phyloP scores from a whole-genome alignment of 495 filamentous ascomycete species.

The Penicillium alfredii region DNA sequence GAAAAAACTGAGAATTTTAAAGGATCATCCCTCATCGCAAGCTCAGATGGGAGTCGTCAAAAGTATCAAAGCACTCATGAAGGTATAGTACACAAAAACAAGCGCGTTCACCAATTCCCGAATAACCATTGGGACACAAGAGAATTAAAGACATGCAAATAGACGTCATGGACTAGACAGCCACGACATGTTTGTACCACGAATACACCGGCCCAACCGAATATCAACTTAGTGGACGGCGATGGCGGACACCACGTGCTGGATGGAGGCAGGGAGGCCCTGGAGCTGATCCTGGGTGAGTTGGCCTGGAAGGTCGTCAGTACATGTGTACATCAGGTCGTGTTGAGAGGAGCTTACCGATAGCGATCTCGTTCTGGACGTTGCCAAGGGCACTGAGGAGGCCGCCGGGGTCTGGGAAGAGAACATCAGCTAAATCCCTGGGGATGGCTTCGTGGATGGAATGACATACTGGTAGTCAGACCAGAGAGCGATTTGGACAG shows the following conservation, averaged over 20 bases:
- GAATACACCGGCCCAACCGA: not conserved
- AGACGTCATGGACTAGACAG: constrained; percentile 7
- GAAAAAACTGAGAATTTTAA: too few relatives aligned
- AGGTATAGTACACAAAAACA: constrained; percentile 12
- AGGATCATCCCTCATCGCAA: too few relatives aligned
- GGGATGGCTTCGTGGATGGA: too few relatives aligned
- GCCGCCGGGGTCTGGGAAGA: constrained; percentile 15
- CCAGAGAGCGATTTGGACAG: not conserved
- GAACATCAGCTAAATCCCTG: too few relatives aligned
- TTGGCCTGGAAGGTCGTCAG: too few relatives aligned
- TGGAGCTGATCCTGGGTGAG: constrained; percentile 12
- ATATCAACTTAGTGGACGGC: constrained; percentile 7
- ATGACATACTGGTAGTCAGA: not conserved
- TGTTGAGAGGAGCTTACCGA: too few relatives aligned
- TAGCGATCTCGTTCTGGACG: constrained; percentile 10
- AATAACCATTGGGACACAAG: not conserved
- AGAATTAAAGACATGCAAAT: not conserved
- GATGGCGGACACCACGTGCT: constrained; percentile 13
- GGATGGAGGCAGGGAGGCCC: constrained; percentile 11
- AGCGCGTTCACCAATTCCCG: too few relatives aligned
- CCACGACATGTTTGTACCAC: too few relatives aligned
- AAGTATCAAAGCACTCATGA: constrained; percentile 8
- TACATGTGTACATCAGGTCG: too few relatives aligned
- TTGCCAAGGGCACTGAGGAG: constrained; percentile 15
- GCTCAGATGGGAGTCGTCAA: constrained; percentile 2